These are phyloP conservation scores for Candida sonorensis DNA, from an alignment of 805 yeast species.

Conservation along the genomic window DNA sequence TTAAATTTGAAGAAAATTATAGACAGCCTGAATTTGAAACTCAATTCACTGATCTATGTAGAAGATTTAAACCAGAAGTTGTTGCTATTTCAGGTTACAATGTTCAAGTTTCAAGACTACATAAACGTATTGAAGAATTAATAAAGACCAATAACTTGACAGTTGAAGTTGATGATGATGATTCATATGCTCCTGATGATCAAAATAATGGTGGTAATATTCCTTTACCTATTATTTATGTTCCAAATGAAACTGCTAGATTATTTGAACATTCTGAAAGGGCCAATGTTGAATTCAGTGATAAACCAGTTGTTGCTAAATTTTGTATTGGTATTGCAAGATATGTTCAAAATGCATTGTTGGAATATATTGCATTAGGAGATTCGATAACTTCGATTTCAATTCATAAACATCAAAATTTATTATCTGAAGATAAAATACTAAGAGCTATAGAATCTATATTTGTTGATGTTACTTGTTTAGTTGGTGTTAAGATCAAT, in stretches of 20 bases:
- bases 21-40: slow-evolving; percentile 58
- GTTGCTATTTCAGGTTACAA: slow-evolving; percentile 86
- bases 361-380: slow-evolving; percentile 79
- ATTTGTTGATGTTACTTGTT: slow-evolving; percentile 82
- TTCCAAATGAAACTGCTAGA: slow-evolving; percentile 88
- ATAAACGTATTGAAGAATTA: slow-evolving; percentile 47
- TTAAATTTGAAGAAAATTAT: slow-evolving; percentile 74
- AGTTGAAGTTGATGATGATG: slow-evolving; percentile 39
- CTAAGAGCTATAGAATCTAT: slow-evolving; percentile 66
- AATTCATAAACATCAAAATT: slow-evolving; percentile 62
- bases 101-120: slow-evolving; percentile 59
- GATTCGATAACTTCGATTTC: slow-evolving; percentile 64
- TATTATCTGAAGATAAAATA: slow-evolving; percentile 59
- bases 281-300: slow-evolving; percentile 75
- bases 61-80: slow-evolving; percentile 74
- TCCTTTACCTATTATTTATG: slow-evolving; percentile 78
- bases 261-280: slow-evolving; percentile 74
- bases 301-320: slow-evolving; percentile 69
- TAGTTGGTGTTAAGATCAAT: slow-evolving; percentile 91
- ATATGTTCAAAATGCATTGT: slow-evolving; percentile 85
- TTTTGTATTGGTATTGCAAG: slow-evolving; percentile 89
- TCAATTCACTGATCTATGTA: slow-evolving; percentile 53
- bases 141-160: slow-evolving; percentile 49
- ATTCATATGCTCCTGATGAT: slow-evolving; percentile 19
- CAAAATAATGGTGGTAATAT: no score